Evolutionary conservation across 176 grass and related monocot species (phyloP).

Genomic region (Oryza rufipogon): DNA sequence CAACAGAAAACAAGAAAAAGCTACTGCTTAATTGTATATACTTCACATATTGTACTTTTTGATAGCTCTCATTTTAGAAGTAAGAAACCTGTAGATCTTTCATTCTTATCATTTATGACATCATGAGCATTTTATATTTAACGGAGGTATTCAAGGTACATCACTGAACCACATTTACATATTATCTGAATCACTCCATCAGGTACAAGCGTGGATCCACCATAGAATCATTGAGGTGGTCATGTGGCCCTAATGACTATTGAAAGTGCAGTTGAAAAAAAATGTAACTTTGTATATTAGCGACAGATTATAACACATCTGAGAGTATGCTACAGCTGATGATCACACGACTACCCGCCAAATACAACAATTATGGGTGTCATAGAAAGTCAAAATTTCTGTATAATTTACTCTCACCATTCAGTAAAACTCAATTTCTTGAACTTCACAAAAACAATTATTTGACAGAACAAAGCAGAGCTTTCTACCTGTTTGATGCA

Average conservation of each 20-base stretch:
- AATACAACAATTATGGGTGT: neutral
- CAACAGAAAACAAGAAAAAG: no score
- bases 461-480: conserved; percentile 9
- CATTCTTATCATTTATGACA: neutral
- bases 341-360: neutral
- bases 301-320: neutral
- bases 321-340: neutral
- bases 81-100: conserved; percentile 14
- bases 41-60: no score
- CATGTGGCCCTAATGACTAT: no score
- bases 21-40: no score
- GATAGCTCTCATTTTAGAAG: neutral
- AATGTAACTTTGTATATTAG: no score
- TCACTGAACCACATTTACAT: conserved; percentile 1
- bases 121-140: neutral
- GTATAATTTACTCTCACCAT: conserved; percentile 2
- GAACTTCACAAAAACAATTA: neutral
- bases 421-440: conserved; percentile 2
- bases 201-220: no score
- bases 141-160: neutral
- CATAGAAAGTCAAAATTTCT: neutral
- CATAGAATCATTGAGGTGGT: no score
- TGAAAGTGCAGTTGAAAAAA: no score
- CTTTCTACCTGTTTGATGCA: conserved; percentile 81
- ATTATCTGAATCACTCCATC: neutral